A percentile compares a stretch with the other conserved stretches of the same genome.
Evolutionary conservation across 768 basidiomycete species (phyloP).

Genomic region (Tylopilus plumbeoviolaceoides): DNA sequence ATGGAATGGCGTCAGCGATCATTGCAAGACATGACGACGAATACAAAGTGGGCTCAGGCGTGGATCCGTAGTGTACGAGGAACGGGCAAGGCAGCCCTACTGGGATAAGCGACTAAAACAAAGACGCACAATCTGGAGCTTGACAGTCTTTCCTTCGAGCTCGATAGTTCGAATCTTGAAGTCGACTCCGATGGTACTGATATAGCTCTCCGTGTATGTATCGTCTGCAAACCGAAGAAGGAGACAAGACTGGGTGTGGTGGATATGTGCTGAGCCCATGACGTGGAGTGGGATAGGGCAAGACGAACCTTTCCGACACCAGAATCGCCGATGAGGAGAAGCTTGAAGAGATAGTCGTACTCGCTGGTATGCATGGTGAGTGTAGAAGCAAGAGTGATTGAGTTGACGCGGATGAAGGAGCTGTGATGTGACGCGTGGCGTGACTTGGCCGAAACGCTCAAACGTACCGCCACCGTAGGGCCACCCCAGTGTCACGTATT

Average conservation of each 20-base stretch:
- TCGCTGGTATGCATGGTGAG: slow-evolving; percentile 82
- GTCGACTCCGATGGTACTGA: slow-evolving; percentile 97
- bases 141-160: slow-evolving; percentile 96
- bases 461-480: slow-evolving; percentile 16
- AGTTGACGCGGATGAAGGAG: slow-evolving; percentile 30
- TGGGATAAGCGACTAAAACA: slow-evolving; percentile 1
- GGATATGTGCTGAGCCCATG: slow-evolving; percentile 21
- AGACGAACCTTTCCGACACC: slow-evolving; percentile 85
- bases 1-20: slow-evolving; percentile 17
- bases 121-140: slow-evolving; percentile 89
- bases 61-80: background rate
- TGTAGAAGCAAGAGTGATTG: slow-evolving; percentile 18
- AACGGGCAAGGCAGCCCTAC: background rate
- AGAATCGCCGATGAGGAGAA: slow-evolving; percentile 91
- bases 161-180: slow-evolving; percentile 99
- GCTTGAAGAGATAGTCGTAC: slow-evolving; percentile 96
- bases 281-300: slow-evolving; percentile 13
- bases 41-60: background rate
- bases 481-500: too few species aligned
- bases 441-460: slow-evolving; percentile 23
- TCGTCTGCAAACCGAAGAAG: slow-evolving; percentile 93
- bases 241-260: slow-evolving; percentile 73
- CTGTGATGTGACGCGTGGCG: slow-evolving; percentile 32
- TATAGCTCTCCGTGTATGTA: slow-evolving; percentile 96
- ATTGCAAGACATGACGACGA: background rate